A percentile compares a stretch with the other conserved stretches of the same genome.
phyloP scores from a whole-genome alignment of 495 filamentous ascomycete genomes.

The Hypoxylon intermedium region DNA sequence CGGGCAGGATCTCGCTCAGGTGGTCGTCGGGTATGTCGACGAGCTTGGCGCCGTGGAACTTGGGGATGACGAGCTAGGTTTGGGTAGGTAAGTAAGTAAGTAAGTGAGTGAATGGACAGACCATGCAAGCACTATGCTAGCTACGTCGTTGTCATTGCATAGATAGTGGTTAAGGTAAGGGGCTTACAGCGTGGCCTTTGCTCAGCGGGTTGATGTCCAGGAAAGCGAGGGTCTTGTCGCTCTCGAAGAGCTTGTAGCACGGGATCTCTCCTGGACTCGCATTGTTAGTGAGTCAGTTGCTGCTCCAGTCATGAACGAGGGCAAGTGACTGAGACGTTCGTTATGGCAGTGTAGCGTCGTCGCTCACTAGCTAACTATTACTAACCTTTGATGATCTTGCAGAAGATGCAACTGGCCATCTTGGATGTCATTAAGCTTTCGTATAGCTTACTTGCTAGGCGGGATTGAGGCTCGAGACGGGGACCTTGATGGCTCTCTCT shows the following conservation, averaged over 20 bases:
- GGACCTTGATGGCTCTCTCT: slow-evolving; percentile 31
- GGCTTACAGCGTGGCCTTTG: slow-evolving; percentile 77
- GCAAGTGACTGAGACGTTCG: too few species aligned
- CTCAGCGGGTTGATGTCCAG: slow-evolving; percentile 92
- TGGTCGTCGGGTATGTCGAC: slow-evolving; percentile 92
- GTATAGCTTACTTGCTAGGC: slow-evolving; percentile 1
- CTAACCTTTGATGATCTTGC: slow-evolving; percentile 94
- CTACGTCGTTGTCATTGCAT: too few species aligned
- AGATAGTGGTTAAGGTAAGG: not conserved
- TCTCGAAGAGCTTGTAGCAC: slow-evolving; percentile 93
- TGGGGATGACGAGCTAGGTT: slow-evolving; percentile 89
- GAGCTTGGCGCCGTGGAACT: slow-evolving; percentile 91
- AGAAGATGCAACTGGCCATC: slow-evolving; percentile 86
- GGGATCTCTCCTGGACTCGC: slow-evolving; percentile 98
- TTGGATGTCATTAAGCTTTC: slow-evolving; percentile 11
- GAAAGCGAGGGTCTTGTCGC: slow-evolving; percentile 91
- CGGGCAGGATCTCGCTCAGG: slow-evolving; percentile 82
- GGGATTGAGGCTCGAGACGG: slow-evolving; percentile 8
- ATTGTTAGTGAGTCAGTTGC: too few species aligned
- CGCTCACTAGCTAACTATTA: slow-evolving; percentile 1
- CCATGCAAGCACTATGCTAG: too few species aligned
- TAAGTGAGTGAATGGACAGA: too few species aligned
- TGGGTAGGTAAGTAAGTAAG: not conserved
- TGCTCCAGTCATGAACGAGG: too few species aligned
- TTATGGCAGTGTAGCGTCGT: too few species aligned